Evolutionary conservation across 2,329 filamentous ascomycete genomes (phyloP), one percentile per base, ranked within the genome.

Genomic region (Gaeumannomyces tritici): DNA sequence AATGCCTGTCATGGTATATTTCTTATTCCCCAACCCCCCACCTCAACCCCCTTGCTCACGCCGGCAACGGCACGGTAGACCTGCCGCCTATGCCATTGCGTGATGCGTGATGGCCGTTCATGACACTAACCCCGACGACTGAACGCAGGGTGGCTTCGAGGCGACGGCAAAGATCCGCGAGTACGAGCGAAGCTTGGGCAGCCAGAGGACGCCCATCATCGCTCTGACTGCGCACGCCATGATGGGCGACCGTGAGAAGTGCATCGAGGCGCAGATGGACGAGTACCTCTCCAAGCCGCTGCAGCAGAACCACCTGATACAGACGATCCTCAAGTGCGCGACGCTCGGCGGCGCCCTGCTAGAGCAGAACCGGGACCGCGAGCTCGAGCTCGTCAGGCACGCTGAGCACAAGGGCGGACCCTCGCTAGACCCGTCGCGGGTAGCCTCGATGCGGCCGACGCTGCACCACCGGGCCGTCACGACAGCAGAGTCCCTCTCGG

Each of bases 181-280:
- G 73, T 98, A 93, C 74, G 95, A 99, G 74, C 87, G 89, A 64
- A 89, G 88, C 66, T 85, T 91, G 68, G 88, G 88, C 62, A 83
- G 91, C 42, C 87, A 90, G 63, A 85, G 93, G 61, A 96, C 93
- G 13, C 95, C 95, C 18, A 97, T 99, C 71, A 96, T 99, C 70
- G 95, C 95, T 2, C 83, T 99, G 57, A 99, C 95, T 15, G 95
- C 95, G 1, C 95, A 99, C 76, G 95, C 95, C 69, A 99, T 99
- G 95, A 88, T 98, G 79, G 95, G 95, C 67, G 95, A 99, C 72
- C 86, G 95, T 60, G 95, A 99, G 74, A 96, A 96, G 80, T 99
- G 95, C 75, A 96, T 99, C 65, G 91, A 96, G 73, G 95, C 93
- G 12, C 92, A 98, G 78, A 99, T 99, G 95, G 95, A 99, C 74